Evolutionary conservation across 1,139 yeast genomes (phyloP).

Genomic region (Saccharomyces hybrid): DNA sequence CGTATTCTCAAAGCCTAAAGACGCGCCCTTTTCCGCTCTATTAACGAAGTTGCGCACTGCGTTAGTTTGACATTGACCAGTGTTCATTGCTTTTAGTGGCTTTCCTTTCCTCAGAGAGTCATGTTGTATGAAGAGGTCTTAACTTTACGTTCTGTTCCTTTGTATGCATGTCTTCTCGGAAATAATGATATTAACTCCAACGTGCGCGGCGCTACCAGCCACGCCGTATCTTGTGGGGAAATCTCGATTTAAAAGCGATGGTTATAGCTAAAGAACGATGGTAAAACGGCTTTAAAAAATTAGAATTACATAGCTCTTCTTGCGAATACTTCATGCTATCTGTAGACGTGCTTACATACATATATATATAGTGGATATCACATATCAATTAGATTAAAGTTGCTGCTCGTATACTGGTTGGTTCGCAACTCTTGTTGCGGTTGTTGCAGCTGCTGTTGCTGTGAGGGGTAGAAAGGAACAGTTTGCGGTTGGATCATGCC

Average conservation of each 20-base stretch:
- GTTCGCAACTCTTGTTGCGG: neutral
- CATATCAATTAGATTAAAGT: slow-evolving; percentile 29
- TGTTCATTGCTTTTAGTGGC: neutral
- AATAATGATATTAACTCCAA: neutral
- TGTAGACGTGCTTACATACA: neutral
- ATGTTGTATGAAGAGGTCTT: neutral
- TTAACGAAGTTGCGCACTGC: neutral
- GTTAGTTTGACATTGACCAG: neutral
- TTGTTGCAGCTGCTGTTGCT: neutral
- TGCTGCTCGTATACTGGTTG: slow-evolving; percentile 6
- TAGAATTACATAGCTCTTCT: neutral
- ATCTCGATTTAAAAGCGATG: neutral
- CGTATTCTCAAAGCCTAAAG: neutral
- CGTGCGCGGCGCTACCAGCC: neutral
- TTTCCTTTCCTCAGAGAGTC: neutral
- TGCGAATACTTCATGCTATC: neutral
- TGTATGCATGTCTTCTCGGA: neutral
- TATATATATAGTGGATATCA: slow-evolving; percentile 4
- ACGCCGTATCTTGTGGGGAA: neutral
- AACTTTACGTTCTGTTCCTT: neutral
- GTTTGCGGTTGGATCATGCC: neutral
- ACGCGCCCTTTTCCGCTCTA: neutral
- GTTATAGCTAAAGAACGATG: neutral
- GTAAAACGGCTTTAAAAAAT: neutral
- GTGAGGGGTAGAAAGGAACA: neutral